Evolutionary conservation across 768 basidiomycete species (phyloP).

Genomic region (Chalciporus pseudorubinellus): DNA sequence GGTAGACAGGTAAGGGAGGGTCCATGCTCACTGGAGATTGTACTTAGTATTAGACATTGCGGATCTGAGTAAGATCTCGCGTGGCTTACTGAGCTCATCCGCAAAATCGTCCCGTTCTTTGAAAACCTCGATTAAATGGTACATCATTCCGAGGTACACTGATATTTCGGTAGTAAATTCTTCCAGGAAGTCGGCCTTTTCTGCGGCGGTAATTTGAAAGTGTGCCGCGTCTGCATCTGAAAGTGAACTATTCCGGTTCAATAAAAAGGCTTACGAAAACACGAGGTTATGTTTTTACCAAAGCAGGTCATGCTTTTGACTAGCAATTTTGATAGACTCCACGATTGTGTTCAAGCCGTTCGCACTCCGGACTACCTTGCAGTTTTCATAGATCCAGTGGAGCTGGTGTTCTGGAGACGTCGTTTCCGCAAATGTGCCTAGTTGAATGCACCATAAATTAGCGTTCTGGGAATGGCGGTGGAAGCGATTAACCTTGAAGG

Average conservation of each 20-base stretch:
- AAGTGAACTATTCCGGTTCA: conserved; percentile 51
- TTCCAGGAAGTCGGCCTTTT: conserved; percentile 78
- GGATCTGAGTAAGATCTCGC: background rate
- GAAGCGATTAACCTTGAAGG: conserved; percentile 66
- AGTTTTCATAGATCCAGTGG: conserved; percentile 94
- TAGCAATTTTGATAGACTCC: conserved; percentile 87
- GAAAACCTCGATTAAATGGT: conserved; percentile 92
- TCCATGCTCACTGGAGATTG: conserved; percentile 82
- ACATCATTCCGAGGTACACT: conserved; percentile 92
- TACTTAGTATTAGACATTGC: conserved; percentile 4
- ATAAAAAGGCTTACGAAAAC: conserved; percentile 3
- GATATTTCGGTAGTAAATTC: conserved; percentile 91
- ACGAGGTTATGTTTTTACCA: conserved; percentile 44
- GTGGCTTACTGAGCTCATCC: conserved; percentile 86
- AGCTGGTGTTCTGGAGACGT: conserved; percentile 91
- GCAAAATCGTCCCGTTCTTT: conserved; percentile 93
- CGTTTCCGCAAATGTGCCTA: conserved; percentile 90
- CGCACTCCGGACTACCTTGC: conserved; percentile 76
- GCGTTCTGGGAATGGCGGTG: background rate
- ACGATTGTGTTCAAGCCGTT: conserved; percentile 84
- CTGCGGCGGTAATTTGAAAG: conserved; percentile 64
- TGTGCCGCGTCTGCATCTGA: conserved; percentile 73
- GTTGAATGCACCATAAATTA: conserved; percentile 10
- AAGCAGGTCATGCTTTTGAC: conserved; percentile 79
- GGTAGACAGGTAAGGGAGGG: conserved; percentile 88